A percentile compares a stretch with the other conserved stretches of the same genome.
Conservation (phyloP, 306 rosid genomes). For the Trifolium pratense region DNA sequence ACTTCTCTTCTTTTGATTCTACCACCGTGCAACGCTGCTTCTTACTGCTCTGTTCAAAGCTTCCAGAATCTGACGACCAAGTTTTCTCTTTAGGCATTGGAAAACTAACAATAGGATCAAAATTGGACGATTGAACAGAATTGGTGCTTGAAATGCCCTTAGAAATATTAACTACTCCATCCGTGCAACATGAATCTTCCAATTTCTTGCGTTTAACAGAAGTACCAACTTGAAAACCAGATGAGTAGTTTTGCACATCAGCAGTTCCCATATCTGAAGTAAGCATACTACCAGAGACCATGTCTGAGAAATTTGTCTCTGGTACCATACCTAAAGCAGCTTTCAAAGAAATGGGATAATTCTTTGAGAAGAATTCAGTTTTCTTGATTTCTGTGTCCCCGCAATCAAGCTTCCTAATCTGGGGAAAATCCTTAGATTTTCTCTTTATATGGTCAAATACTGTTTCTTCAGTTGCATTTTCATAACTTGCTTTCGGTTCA, state of each 20-base stretch:
- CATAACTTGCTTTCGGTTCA: constrained; percentile 51
- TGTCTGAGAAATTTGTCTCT: constrained; percentile 43
- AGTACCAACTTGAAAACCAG: constrained; percentile 31
- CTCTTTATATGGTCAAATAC: constrained; percentile 66
- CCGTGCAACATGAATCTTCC: constrained; percentile 35
- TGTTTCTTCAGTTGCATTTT: constrained; percentile 56
- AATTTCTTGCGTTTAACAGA: constrained; percentile 32
- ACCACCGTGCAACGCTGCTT: constrained; percentile 53
- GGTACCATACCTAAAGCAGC: constrained; percentile 40
- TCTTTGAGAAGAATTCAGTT: constrained; percentile 40
- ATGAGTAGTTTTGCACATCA: constrained; percentile 36
- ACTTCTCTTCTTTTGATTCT: constrained; percentile 52
- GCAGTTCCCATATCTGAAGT: constrained; percentile 42
- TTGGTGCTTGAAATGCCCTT: constrained; percentile 43
- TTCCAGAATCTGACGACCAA: constrained; percentile 43
- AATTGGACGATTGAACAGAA: constrained; percentile 42
- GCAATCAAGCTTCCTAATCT: constrained; percentile 48
- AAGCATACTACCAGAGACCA: constrained; percentile 36
- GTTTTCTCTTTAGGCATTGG: constrained; percentile 53
- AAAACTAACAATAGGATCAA: constrained; percentile 45
- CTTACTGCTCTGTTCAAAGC: constrained; percentile 43
- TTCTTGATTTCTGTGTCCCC: constrained; percentile 43
- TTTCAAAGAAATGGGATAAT: constrained; percentile 22
- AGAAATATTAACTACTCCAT: constrained; percentile 39
- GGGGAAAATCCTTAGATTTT: constrained; percentile 66